Percentiles rank a stretch among this genome's conserved stretches.
Evolutionary conservation across 1,284 basidiomycete species (phyloP).

Genomic region (Grifola frondosa): DNA sequence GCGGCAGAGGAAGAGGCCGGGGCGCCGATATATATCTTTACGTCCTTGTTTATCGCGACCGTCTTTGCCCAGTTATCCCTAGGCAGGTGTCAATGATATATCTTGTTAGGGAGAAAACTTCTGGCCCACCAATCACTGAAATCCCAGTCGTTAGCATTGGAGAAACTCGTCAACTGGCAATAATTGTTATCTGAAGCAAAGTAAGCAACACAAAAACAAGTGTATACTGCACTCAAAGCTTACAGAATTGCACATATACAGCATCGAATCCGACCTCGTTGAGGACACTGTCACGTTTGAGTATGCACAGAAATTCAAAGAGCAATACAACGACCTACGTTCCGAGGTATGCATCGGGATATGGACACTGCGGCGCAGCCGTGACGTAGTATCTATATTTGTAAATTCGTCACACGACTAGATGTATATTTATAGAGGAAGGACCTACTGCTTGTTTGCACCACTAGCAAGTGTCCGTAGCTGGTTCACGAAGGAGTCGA

Average conservation of each 20-base stretch:
- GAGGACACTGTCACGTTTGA: slow-evolving; percentile 45
- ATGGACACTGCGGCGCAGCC: slow-evolving; percentile 68
- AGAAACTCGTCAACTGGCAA: slow-evolving; percentile 47
- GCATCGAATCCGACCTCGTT: slow-evolving; percentile 60
- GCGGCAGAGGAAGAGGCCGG: slow-evolving; percentile 51
- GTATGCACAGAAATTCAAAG: no score
- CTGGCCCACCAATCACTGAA: slow-evolving; percentile 49
- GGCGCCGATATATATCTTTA: slow-evolving; percentile 66
- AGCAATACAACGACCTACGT: slow-evolving; percentile 20
- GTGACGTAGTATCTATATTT: slow-evolving; percentile 55
- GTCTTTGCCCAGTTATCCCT: slow-evolving; percentile 68
- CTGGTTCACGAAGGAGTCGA: slow-evolving; percentile 52
- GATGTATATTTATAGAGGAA: neutral
- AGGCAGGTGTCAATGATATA: slow-evolving; percentile 3
- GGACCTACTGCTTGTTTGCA: slow-evolving; percentile 49
- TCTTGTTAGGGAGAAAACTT: neutral
- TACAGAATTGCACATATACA: slow-evolving; percentile 62
- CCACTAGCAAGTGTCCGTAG: slow-evolving; percentile 47
- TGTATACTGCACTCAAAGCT: slow-evolving; percentile 9
- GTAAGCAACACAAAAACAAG: neutral
- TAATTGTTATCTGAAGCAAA: slow-evolving; percentile 52
- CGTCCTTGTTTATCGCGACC: slow-evolving; percentile 52
- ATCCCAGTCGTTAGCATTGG: slow-evolving; percentile 47
- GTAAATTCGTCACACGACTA: neutral
- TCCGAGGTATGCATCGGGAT: slow-evolving; percentile 59